Evolutionary conservation across 2,329 filamentous ascomycete genomes (phyloP).

Genomic region (Botrytis elliptica): DNA sequence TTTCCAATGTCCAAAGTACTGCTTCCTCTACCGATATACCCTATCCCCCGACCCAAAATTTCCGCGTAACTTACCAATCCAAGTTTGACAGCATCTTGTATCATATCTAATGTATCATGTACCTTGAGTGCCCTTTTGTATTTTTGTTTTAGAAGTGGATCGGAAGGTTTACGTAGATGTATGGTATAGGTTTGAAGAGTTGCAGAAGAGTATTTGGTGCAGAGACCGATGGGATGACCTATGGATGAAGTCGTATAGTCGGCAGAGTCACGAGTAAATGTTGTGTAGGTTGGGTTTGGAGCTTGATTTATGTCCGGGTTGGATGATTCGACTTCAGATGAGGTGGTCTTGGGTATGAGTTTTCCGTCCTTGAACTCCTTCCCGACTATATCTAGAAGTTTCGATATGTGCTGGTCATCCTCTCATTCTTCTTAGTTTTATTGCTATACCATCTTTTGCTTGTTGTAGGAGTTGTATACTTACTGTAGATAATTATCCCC

Average conservation of each 20-base stretch:
- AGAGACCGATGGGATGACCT: slow-evolving; percentile 23
- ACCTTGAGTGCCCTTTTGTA: slow-evolving; percentile 25
- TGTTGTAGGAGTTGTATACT: background rate
- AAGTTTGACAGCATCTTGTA: slow-evolving; percentile 25
- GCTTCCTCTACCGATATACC: slow-evolving; percentile 19
- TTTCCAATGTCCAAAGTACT: slow-evolving; percentile 24
- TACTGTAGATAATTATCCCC: slow-evolving; percentile 31
- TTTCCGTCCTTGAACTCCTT: slow-evolving; percentile 7
- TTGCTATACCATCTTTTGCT: background rate
- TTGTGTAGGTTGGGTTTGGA: slow-evolving; percentile 10
- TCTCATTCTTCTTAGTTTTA: slow-evolving; percentile 4
- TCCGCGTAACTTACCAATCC: slow-evolving; percentile 25
- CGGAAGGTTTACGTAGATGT: slow-evolving; percentile 21
- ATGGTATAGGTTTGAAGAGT: slow-evolving; percentile 20
- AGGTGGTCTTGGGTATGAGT: background rate
- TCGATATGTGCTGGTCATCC: slow-evolving; percentile 22
- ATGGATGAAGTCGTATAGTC: slow-evolving; percentile 20
- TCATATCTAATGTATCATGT: slow-evolving; percentile 25
- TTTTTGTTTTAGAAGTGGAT: slow-evolving; percentile 20
- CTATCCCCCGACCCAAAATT: slow-evolving; percentile 21
- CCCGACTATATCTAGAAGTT: slow-evolving; percentile 7
- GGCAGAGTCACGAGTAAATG: slow-evolving; percentile 21
- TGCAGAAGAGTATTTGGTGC: slow-evolving; percentile 20
- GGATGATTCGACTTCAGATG: background rate
- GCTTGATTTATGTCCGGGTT: background rate